phyloP scores from a whole-genome alignment of 352 stramenopile genomes.

The Hyaloperonospora arabidopsidis region DNA sequence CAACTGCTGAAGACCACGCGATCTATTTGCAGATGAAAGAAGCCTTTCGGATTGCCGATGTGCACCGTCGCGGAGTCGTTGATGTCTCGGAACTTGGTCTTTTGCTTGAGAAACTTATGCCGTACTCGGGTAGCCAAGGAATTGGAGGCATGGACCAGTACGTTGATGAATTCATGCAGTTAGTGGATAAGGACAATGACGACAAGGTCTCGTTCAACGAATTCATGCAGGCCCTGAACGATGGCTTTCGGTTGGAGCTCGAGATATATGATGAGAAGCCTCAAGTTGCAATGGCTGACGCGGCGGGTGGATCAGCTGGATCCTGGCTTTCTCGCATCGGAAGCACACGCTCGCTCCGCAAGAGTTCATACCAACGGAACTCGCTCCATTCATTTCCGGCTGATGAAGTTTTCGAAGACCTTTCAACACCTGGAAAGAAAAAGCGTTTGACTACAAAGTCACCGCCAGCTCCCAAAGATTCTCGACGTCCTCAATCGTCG shows the following conservation, averaged over 20 bases:
- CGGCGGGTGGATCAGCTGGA: conserved; percentile 7
- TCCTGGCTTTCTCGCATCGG: conserved; percentile 7
- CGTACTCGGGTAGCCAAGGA: conserved; percentile 36
- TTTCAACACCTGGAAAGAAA: background rate
- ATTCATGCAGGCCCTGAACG: conserved; percentile 72
- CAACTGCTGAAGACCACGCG: conserved; percentile 43
- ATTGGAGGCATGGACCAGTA: conserved; percentile 60
- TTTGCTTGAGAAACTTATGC: conserved; percentile 63
- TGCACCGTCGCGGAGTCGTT: conserved; percentile 51
- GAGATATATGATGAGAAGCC: conserved; percentile 59
- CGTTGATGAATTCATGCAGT: conserved; percentile 64
- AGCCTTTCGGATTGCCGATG: conserved; percentile 56
- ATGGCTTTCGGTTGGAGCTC: conserved; percentile 61
- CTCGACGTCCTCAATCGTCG: conserved; percentile 7
- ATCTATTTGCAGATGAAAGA: conserved; percentile 79
- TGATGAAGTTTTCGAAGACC: conserved; percentile 9
- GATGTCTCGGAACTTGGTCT: conserved; percentile 47
- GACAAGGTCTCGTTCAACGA: conserved; percentile 60
- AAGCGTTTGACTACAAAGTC: conserved; percentile 14
- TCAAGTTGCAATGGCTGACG: conserved; percentile 17
- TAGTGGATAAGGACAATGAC: conserved; percentile 61
- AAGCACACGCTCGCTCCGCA: conserved; percentile 16
- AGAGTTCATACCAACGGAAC: conserved; percentile 12
- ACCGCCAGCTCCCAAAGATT: conserved; percentile 6
- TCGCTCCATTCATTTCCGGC: conserved; percentile 15